Conservation (phyloP, 495 filamentous ascomycete genomes). For the Platismatia glauca region DNA sequence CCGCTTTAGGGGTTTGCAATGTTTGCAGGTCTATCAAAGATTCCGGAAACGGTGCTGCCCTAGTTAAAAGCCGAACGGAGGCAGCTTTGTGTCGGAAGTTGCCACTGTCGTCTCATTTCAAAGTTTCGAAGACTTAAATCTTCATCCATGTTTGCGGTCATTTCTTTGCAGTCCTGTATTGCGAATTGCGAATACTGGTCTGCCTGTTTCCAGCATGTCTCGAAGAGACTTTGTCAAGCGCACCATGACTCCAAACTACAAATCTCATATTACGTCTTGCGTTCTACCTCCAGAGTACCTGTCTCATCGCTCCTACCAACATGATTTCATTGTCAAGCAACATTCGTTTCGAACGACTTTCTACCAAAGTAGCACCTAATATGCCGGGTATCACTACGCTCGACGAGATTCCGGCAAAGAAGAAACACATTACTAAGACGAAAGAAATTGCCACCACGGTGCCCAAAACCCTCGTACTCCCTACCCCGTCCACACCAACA, state of each 20-base stretch:
- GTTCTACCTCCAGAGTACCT: not conserved
- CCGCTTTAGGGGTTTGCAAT: not conserved
- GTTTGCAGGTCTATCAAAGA: not conserved
- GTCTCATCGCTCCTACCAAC: constrained; percentile 5
- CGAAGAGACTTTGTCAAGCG: not conserved
- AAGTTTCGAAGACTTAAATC: not conserved
- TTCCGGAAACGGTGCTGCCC: not conserved
- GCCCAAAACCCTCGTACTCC: constrained; percentile 16
- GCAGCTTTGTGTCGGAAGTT: not conserved
- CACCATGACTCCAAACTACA: not conserved
- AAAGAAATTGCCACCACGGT: constrained; percentile 5
- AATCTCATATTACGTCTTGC: not conserved
- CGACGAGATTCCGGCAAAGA: constrained; percentile 2
- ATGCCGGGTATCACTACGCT: constrained; percentile 5
- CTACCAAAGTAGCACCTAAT: not conserved
- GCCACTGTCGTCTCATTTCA: not conserved
- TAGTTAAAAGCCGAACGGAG: not conserved
- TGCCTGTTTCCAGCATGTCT: not conserved
- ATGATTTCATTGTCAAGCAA: constrained; percentile 3
- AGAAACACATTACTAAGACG: constrained; percentile 4
- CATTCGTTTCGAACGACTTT: not conserved
- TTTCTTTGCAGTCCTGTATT: not conserved
- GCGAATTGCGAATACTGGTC: not conserved
- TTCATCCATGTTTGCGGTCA: not conserved
- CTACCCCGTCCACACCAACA: constrained; percentile 18